Evolutionary conservation across 2,329 filamentous ascomycete species (phyloP), one percentile per base, ranked within the genome.

Genomic region (Lecanosticta acicola): DNA sequence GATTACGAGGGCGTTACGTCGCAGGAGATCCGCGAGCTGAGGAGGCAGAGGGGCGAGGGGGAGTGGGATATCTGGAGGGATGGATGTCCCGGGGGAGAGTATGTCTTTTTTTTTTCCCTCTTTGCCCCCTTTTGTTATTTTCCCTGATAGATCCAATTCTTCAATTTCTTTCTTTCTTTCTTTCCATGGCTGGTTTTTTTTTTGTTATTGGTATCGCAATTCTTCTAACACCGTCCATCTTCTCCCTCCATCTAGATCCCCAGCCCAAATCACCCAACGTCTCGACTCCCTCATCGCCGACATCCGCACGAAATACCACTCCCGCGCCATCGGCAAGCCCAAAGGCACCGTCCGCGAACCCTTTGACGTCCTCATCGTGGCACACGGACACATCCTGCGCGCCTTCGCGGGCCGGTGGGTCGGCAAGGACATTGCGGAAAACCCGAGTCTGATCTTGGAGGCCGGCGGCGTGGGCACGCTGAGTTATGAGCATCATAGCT

Each of bases 321-420:
- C 52, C 1, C 58, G 60, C 20, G 59, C 61, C 17, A 83, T 91
- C 54, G 77, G 76, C 7, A 74, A 77, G 56, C 62, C 69, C 9
- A 70, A 67, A 13, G 60, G 57, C 2, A 49, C 51, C 19, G 59
- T 61, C 3, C 42, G 42, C 3, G 51, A 61, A 43, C 78, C 71
- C 19, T 71, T 78, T 13, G 86, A 91, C 65, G 80, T 91, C 14
- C 66, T 91, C 18, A 74, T 95, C 39, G 87, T 96, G 4, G 90
- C 87, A 17, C 90, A 96, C 63, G 90, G 90, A 0, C 90, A 95
- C 69, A 91, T 95, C 46, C 71, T 96, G 43, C 76, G 90, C 13
- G 87, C 87, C 0, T 88, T 96, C 65, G 89, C 90, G 4, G 87
- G 91, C 73, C 77, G 89, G 24, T 96, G 90, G 90, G 77, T 83